Percentiles rank a stretch among this genome's conserved stretches.
phyloP scores from a whole-genome alignment of 306 rosid species.

The Prunus padus region DNA sequence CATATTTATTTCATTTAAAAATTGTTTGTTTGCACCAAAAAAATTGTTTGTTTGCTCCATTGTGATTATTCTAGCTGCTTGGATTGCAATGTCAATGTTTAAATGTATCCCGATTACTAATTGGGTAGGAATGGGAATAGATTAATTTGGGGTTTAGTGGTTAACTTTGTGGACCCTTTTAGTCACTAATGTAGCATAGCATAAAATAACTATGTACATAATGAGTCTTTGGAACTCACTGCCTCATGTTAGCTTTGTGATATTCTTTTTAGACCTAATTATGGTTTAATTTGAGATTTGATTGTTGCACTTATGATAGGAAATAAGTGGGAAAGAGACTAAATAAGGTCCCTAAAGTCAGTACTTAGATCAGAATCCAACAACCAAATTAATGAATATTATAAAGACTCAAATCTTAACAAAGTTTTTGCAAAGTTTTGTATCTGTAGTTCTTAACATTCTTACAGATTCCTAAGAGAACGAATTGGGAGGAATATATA shows the following conservation, averaged over 20 bases:
- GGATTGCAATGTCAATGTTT: neutral
- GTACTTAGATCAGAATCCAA: neutral
- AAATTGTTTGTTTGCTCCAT: neutral
- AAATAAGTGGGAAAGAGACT: neutral
- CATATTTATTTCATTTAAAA: neutral
- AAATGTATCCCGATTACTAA: neutral
- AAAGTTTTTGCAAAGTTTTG: constrained; percentile 4
- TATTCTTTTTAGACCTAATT: neutral
- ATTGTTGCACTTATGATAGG: neutral
- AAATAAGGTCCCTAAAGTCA: neutral
- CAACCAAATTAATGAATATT: neutral
- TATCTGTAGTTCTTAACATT: constrained; percentile 52
- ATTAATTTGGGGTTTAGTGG: no score
- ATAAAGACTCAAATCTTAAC: neutral
- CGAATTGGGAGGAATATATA: constrained; percentile 83
- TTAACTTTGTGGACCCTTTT: constrained; percentile 15
- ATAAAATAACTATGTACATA: no score
- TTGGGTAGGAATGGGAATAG: neutral
- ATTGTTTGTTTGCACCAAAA: constrained; percentile 8
- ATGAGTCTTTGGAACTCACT: neutral
- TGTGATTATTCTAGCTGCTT: neutral
- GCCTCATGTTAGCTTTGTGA: neutral
- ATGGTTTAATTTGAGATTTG: neutral
- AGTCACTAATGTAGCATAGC: constrained; percentile 21
- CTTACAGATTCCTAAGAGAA: constrained; percentile 89